Evolutionary conservation across 208 protist genomes (phyloP).

Genomic region (Leishmania aethiopica): DNA sequence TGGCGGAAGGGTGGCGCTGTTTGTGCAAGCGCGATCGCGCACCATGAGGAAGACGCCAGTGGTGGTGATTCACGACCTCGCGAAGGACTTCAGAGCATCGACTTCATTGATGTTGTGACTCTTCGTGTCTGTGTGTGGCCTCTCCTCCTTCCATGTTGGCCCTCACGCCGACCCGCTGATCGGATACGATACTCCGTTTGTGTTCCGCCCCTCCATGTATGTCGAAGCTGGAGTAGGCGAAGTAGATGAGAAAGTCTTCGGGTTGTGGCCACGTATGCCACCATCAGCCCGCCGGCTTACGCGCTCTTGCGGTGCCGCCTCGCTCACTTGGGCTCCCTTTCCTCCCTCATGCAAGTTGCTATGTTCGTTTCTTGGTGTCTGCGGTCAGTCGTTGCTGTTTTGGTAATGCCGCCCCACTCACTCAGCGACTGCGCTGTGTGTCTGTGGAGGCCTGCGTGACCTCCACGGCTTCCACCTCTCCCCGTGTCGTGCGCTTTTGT

Average conservation of each 20-base stretch:
- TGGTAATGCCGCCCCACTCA: background rate
- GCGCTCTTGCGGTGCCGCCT: too few relatives aligned
- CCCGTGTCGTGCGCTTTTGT: slow-evolving; percentile 28
- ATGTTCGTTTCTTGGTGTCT: too few relatives aligned
- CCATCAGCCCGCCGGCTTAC: too few relatives aligned
- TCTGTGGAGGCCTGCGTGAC: too few relatives aligned
- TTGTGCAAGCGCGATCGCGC: background rate
- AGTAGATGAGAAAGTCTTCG: too few relatives aligned
- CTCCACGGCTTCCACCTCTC: too few relatives aligned
- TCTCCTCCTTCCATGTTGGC: background rate
- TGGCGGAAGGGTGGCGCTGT: background rate
- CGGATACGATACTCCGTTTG: background rate
- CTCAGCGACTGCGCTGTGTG: too few relatives aligned
- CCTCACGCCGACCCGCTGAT: background rate
- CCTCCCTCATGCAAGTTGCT: too few relatives aligned
- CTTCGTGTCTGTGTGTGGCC: background rate
- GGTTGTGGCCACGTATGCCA: too few relatives aligned
- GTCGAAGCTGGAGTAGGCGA: too few relatives aligned
- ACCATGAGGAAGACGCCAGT: background rate
- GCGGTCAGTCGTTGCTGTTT: background rate
- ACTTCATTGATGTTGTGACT: background rate
- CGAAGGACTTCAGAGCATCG: background rate
- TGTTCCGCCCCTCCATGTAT: too few relatives aligned
- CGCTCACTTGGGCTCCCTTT: too few relatives aligned
- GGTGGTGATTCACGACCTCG: background rate